phyloP scores from a whole-genome alignment of 2,329 filamentous ascomycete species.

The Zarea fungicola region DNA sequence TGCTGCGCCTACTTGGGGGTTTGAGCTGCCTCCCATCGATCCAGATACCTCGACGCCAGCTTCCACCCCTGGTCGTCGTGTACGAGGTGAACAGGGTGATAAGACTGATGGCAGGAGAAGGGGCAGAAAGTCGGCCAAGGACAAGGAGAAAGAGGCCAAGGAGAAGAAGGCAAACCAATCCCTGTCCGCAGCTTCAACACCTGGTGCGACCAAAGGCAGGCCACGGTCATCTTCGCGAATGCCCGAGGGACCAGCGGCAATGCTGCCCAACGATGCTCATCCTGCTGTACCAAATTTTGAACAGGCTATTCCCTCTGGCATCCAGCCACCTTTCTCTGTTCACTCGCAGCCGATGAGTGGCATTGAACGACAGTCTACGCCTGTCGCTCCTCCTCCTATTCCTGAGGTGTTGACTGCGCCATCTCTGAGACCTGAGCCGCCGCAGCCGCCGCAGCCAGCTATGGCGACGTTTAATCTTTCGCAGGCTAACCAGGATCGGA shows the following conservation, averaged over 20 bases:
- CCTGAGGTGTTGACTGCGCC: slow-evolving; percentile 53
- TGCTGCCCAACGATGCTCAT: slow-evolving; percentile 33
- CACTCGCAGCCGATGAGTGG: slow-evolving; percentile 27
- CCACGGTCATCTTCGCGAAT: slow-evolving; percentile 52
- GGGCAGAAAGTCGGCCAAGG: slow-evolving; percentile 34
- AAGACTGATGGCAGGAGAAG: slow-evolving; percentile 38
- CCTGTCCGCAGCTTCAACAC: slow-evolving; percentile 41
- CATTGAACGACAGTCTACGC: slow-evolving; percentile 9
- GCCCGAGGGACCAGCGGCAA: slow-evolving; percentile 32
- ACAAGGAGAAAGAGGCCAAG: slow-evolving; percentile 36
- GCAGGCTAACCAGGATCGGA: slow-evolving; percentile 44
- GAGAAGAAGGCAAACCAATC: slow-evolving; percentile 35
- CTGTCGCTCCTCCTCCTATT: slow-evolving; percentile 30
- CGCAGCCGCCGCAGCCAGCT: slow-evolving; percentile 41
- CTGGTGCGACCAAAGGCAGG: slow-evolving; percentile 38
- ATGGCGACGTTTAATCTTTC: slow-evolving; percentile 47
- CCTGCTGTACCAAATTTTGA: slow-evolving; percentile 42
- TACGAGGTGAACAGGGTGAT: slow-evolving; percentile 41
- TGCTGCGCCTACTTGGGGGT: slow-evolving; percentile 66
- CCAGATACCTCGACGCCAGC: slow-evolving; percentile 54
- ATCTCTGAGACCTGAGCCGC: slow-evolving; percentile 49
- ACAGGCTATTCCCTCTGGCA: slow-evolving; percentile 31
- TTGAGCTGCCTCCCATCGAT: slow-evolving; percentile 54
- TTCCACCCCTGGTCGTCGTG: slow-evolving; percentile 52
- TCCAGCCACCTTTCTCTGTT: slow-evolving; percentile 38